Evolutionary conservation across 2,329 filamentous ascomycete species (phyloP).

Genomic region (Coniella lustricola): DNA sequence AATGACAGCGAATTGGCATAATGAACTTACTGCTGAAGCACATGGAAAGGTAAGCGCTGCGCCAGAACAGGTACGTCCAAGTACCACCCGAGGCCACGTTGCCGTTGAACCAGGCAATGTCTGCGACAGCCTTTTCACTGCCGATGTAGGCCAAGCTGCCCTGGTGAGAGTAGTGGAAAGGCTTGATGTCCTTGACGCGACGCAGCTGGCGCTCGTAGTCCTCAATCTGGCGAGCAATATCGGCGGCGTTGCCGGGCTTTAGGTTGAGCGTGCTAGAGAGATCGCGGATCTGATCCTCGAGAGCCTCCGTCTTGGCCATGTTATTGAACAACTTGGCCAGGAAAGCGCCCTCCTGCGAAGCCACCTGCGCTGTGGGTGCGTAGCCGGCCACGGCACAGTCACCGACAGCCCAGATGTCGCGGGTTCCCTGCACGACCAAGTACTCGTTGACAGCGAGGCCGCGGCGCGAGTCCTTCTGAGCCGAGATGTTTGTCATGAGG

Average conservation of each 20-base stretch:
- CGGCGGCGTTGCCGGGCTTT: conserved; percentile 58
- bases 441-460: conserved; percentile 98
- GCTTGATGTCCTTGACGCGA: conserved; percentile 88
- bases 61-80: conserved; percentile 97
- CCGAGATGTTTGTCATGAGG: conserved; percentile 84
- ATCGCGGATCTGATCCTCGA: conserved; percentile 68
- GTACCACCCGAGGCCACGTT: conserved; percentile 91
- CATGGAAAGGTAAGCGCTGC: conserved; percentile 97
- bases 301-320: conserved; percentile 87
- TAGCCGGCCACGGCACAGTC: conserved; percentile 98
- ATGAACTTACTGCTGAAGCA: conserved; percentile 96
- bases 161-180: conserved; percentile 98
- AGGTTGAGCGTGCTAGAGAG: conserved; percentile 59
- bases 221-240: conserved; percentile 69
- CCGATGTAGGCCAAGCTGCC: conserved; percentile 96
- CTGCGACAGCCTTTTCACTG: conserved; percentile 90
- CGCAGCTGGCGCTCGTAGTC: conserved; percentile 78
- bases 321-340: conserved; percentile 95
- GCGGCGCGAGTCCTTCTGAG: conserved; percentile 89
- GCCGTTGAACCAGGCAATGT: conserved; percentile 94
- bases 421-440: conserved; percentile 91
- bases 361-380: conserved; percentile 94
- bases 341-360: conserved; percentile 91
- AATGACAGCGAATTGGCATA: conserved; percentile 19
- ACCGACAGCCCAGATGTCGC: conserved; percentile 96